Base-by-base conservation (phyloP, 2,329 filamentous ascomycete genomes). In the Shiraia sp. region DNA sequence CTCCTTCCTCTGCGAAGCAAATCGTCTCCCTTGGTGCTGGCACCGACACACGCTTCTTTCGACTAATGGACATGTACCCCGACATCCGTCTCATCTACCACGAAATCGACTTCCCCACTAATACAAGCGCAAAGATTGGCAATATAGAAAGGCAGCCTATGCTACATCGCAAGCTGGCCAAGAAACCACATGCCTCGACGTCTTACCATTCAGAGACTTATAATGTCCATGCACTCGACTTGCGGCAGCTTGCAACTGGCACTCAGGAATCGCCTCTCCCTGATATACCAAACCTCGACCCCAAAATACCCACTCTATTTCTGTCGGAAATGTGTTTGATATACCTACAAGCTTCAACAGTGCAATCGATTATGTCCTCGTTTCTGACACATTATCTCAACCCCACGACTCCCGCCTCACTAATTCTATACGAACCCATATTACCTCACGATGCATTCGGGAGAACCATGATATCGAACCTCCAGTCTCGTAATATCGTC, bases 241-340 rank as follows among this genome's bases (percentile, higher is more conserved):
- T 95, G 5, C 81, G 90, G 34, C 71, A 77, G 9, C 68, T 92
- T 4, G 66, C 73, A 12, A 32, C 37, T 12, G 17, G 40, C 12
- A 41, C 55, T 19, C 32, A 55, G 1, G 42, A 61, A 42, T 39
- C 42, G 6, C 34, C 60, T 42, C 36, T 54, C 45, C 57, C 45
- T 31, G 49, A 44, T 32, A 51, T 77, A 8, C 71, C 72, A 2
- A 69, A 55, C 53, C 82, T 73, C 55, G 80, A 73, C 62, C 70
- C 54, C 58, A 81, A 63, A 16, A 57, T 88, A 0, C 90, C 93
- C 0, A 99, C 93, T 0, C 73, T 99, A 7, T 71, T 99, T 16
- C 78, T 99, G 6, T 97, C 92, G 0, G 93, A 99, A 70, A 97
- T 93, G 76, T 99, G 93, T 65, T 79, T 99, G 23, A 89, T 93